phyloP scores from a whole-genome alignment of 192 early-diverging fungal species.

The Podila horticola region DNA sequence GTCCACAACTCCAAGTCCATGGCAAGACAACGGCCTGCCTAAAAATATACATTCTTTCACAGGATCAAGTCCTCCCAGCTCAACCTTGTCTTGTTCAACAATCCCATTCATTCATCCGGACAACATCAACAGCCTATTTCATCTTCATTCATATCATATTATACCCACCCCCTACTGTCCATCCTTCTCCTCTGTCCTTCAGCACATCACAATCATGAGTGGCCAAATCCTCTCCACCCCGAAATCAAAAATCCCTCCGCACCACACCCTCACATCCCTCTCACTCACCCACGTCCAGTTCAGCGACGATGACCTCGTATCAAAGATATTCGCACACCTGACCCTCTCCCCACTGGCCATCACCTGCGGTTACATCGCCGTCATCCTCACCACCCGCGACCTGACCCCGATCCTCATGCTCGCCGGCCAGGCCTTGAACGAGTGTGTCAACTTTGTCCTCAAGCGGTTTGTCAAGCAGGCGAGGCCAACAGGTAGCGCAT shows the following conservation, averaged over 20 bases:
- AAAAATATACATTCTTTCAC: too few species aligned
- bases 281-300: slow-evolving; percentile 80
- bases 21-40: too few species aligned
- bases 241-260: slow-evolving; percentile 24
- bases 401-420: slow-evolving; percentile 68
- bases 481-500: slow-evolving; percentile 68
- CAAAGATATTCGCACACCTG: slow-evolving; percentile 71
- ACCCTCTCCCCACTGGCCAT: slow-evolving; percentile 77
- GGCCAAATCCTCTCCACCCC: neutral
- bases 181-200: neutral
- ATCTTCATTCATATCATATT: too few species aligned
- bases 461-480: slow-evolving; percentile 70
- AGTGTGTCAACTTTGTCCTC: slow-evolving; percentile 69
- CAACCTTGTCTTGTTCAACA: too few species aligned
- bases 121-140: too few species aligned
- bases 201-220: neutral
- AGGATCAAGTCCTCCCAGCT: too few species aligned
- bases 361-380: slow-evolving; percentile 74
- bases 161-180: too few species aligned
- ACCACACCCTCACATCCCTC: slow-evolving; percentile 62
- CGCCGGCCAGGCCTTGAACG: slow-evolving; percentile 76
- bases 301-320: slow-evolving; percentile 62
- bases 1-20: too few species aligned
- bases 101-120: too few species aligned
- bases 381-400: slow-evolving; percentile 71